These are phyloP conservation scores for Phytophthora crassamura DNA, from an alignment of 352 stramenopile species.

Conservation along the genomic window DNA sequence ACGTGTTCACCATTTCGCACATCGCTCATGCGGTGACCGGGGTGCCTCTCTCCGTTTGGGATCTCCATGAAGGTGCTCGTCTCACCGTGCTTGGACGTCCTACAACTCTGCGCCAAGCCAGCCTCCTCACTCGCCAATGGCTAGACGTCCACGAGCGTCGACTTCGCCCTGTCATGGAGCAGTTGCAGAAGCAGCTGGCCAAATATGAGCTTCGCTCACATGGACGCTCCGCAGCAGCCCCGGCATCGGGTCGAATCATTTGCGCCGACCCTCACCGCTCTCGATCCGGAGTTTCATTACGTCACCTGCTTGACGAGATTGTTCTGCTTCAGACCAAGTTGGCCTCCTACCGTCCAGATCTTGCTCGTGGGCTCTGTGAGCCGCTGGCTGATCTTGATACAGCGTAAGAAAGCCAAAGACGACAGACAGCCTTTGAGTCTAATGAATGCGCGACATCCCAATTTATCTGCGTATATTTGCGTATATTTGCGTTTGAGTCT, in stretches of 20 bases:
- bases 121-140: slow-evolving; percentile 78
- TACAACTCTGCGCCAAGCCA: slow-evolving; percentile 80
- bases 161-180: slow-evolving; percentile 40
- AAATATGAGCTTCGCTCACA: slow-evolving; percentile 69
- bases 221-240: slow-evolving; percentile 29
- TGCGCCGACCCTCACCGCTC: slow-evolving; percentile 66
- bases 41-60: slow-evolving; percentile 58
- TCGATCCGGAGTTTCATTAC: slow-evolving; percentile 49
- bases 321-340: slow-evolving; percentile 49
- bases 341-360: slow-evolving; percentile 60
- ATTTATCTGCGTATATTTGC: slow-evolving; percentile 25
- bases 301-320: slow-evolving; percentile 57
- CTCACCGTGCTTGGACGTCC: slow-evolving; percentile 62
- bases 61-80: slow-evolving; percentile 72
- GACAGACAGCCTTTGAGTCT: not conserved
- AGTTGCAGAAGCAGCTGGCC: slow-evolving; percentile 60
- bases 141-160: slow-evolving; percentile 58
- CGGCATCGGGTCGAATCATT: slow-evolving; percentile 43
- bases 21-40: slow-evolving; percentile 51
- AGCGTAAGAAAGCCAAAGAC: slow-evolving; percentile 17
- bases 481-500: not conserved
- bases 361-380: slow-evolving; percentile 58
- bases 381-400: slow-evolving; percentile 42
- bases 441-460: slow-evolving; percentile 9
- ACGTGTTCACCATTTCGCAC: slow-evolving; percentile 85